Conservation (phyloP, 345 rosid genomes). For the Orychophragmus violaceus region DNA sequence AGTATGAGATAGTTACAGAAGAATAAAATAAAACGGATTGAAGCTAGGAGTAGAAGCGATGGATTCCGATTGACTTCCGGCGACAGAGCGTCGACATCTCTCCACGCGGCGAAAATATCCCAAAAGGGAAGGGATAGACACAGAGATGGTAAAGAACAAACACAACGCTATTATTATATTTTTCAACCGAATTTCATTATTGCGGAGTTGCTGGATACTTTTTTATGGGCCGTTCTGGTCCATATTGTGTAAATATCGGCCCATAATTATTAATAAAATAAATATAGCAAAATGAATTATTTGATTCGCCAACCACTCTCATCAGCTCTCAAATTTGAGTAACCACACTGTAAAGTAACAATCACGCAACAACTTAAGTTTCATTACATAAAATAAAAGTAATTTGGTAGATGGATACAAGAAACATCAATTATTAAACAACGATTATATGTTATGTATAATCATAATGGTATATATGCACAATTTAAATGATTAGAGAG, state of each 20-base stretch:
- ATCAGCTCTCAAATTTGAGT: background rate
- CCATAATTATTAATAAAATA: background rate
- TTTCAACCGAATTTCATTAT: background rate
- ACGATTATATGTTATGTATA: background rate
- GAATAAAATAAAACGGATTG: background rate
- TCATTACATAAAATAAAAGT: background rate
- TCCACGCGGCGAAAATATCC: conserved; percentile 32
- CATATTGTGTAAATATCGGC: background rate
- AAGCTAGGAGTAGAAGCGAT: background rate
- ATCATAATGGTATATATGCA: background rate
- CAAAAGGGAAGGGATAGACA: conserved; percentile 26
- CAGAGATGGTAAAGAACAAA: background rate
- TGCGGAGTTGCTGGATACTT: conserved; percentile 21
- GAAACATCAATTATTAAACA: background rate
- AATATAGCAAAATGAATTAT: background rate
- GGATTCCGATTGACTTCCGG: conserved; percentile 33
- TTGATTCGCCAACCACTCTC: conserved; percentile 1
- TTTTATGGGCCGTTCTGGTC: conserved; percentile 14
- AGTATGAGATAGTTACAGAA: background rate
- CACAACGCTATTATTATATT: background rate
- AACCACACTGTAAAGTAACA: background rate
- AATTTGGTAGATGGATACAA: background rate
- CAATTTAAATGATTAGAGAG: background rate
- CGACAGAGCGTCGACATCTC: conserved; percentile 23
- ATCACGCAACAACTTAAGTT: background rate